Evolutionary conservation across 805 yeast species (phyloP).

Genomic region (Candida vaughaniae): DNA sequence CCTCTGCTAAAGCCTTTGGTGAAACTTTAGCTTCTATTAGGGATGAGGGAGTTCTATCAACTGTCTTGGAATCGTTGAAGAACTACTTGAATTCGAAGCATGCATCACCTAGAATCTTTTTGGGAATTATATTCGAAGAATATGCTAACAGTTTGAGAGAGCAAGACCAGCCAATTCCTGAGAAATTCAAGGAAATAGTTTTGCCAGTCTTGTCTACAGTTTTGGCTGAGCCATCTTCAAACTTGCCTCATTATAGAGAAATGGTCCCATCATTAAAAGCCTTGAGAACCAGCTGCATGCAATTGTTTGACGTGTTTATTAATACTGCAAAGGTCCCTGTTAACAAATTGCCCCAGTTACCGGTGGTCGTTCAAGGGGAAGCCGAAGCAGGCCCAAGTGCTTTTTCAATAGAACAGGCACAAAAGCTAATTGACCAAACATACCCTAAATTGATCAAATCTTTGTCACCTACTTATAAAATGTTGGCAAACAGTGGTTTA

Average conservation of each 20-base stretch:
- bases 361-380: constrained; percentile 92
- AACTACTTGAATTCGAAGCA: constrained; percentile 57
- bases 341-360: constrained; percentile 73
- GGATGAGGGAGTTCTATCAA: constrained; percentile 34
- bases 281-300: constrained; percentile 83
- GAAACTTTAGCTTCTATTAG: constrained; percentile 52
- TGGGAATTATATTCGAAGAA: constrained; percentile 70
- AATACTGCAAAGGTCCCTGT: constrained; percentile 73
- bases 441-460: constrained; percentile 63
- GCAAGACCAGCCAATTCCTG: constrained; percentile 15
- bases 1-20: constrained; percentile 78
- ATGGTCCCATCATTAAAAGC: constrained; percentile 82
- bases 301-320: constrained; percentile 73
- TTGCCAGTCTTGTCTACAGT: constrained; percentile 29
- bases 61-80: constrained; percentile 37
- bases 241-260: constrained; percentile 68
- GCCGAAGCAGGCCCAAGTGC: constrained; percentile 93
- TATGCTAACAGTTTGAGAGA: constrained; percentile 43
- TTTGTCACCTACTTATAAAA: constrained; percentile 66
- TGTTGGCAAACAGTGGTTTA: constrained; percentile 67
- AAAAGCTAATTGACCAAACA: constrained; percentile 59
- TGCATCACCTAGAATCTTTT: constrained; percentile 76
- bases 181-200: constrained; percentile 20
- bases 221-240: constrained; percentile 39
- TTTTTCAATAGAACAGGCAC: constrained; percentile 76